Conservation (phyloP, 306 rosid species). For the Cicer chorassanicum region DNA sequence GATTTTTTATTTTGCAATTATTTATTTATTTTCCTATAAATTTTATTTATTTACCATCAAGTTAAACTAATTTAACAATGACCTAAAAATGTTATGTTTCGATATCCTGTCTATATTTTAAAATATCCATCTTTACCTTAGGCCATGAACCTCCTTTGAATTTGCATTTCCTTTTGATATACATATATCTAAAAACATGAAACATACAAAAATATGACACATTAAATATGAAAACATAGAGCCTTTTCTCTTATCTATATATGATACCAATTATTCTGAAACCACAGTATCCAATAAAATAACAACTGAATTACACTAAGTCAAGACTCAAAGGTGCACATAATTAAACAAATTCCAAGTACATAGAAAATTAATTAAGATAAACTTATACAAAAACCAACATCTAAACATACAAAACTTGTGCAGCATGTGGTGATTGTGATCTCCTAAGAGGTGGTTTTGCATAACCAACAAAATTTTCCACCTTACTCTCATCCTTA, state of each 20-base stretch:
- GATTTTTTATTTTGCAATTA: no score
- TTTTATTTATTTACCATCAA: no score
- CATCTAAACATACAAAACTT: slow-evolving; percentile 55
- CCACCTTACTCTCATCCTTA: slow-evolving; percentile 58
- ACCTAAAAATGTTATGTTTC: no score
- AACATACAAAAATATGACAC: no score
- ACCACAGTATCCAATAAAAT: background rate
- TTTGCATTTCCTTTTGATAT: no score
- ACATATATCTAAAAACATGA: no score
- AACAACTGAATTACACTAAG: slow-evolving; percentile 15
- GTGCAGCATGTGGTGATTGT: slow-evolving; percentile 61
- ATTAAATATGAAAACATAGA: no score
- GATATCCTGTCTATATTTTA: no score
- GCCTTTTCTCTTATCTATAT: background rate
- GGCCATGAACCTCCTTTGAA: no score
- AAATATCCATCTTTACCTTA: no score
- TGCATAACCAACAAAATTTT: slow-evolving; percentile 48
- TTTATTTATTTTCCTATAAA: no score
- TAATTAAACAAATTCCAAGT: slow-evolving; percentile 29
- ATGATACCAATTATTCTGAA: slow-evolving; percentile 20
- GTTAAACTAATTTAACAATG: no score
- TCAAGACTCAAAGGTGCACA: slow-evolving; percentile 37
- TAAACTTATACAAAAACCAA: slow-evolving; percentile 13
- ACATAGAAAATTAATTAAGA: background rate
- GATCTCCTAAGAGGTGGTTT: slow-evolving; percentile 53